Evolutionary conservation across 805 yeast genomes (phyloP).

Genomic region (Scheffersomyces amazonensis): DNA sequence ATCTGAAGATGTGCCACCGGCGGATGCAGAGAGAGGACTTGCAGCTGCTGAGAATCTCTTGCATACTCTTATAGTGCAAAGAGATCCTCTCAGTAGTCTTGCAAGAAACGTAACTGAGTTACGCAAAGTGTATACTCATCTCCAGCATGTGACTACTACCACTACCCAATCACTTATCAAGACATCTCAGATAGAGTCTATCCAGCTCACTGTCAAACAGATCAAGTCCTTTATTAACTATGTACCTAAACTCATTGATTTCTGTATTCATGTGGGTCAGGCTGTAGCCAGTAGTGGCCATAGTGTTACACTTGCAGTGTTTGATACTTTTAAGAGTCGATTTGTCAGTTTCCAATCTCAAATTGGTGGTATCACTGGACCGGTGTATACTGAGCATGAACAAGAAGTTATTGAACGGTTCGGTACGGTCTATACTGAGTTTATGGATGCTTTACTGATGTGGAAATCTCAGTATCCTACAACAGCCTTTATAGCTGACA

Average conservation of each 20-base stretch:
- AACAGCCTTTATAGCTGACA: conserved; percentile 47
- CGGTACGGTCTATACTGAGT: conserved; percentile 14
- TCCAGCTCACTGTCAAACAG: conserved; percentile 12
- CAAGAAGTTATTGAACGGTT: conserved; percentile 18
- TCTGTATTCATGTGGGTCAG: conserved; percentile 19
- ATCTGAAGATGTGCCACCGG: conserved; percentile 71
- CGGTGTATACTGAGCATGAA: conserved; percentile 11
- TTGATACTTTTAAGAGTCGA: conserved; percentile 13
- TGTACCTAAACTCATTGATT: conserved; percentile 37
- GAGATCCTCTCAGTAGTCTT: conserved; percentile 45
- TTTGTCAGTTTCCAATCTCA: conserved; percentile 8
- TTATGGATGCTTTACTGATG: conserved; percentile 20
- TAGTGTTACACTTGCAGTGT: conserved; percentile 8
- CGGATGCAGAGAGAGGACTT: conserved; percentile 72
- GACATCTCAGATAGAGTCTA: conserved; percentile 17
- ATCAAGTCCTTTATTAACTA: conserved; percentile 16
- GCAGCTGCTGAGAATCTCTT: conserved; percentile 74
- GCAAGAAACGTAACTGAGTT: conserved; percentile 13
- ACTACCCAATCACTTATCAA: neutral
- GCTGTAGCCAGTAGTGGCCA: conserved; percentile 9
- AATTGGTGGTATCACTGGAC: conserved; percentile 19
- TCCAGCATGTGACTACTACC: neutral
- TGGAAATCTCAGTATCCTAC: conserved; percentile 33
- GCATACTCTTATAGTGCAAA: conserved; percentile 50
- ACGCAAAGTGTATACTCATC: neutral